phyloP scores from a whole-genome alignment of 768 basidiomycete species.

The Strobilomyces confusus region DNA sequence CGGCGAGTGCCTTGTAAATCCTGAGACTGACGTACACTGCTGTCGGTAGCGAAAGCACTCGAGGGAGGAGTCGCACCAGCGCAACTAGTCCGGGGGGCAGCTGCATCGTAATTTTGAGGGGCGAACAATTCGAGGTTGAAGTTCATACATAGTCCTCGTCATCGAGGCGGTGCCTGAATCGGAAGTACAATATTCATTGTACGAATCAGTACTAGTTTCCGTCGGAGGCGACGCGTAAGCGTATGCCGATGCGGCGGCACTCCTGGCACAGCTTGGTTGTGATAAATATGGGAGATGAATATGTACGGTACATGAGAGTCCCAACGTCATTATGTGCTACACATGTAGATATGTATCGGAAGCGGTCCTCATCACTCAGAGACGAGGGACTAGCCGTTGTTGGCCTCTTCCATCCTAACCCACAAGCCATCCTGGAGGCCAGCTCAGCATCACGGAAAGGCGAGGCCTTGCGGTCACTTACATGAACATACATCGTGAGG shows the following conservation, averaged over 20 bases:
- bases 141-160: not conserved
- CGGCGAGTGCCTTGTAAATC: slow-evolving; percentile 9
- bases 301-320: no score
- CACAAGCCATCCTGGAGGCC: slow-evolving; percentile 22
- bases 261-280: no score
- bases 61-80: slow-evolving; percentile 28
- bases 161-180: no score
- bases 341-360: not conserved
- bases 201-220: no score
- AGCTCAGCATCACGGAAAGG: not conserved
- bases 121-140: no score
- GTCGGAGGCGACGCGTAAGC: no score
- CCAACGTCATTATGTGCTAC: no score
- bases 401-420: slow-evolving; percentile 25
- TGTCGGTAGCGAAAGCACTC: slow-evolving; percentile 18
- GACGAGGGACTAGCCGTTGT: not conserved
- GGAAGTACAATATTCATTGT: no score
- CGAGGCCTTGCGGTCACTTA: slow-evolving; percentile 20
- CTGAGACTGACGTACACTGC: slow-evolving; percentile 11
- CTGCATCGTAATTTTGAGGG: no score
- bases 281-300: no score
- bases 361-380: no score
- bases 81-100: slow-evolving; percentile 33
- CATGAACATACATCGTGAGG: slow-evolving; percentile 51
- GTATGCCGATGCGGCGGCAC: no score